Evolutionary conservation across 2,329 filamentous ascomycete species (phyloP), one percentile per base, ranked within the genome.

Genomic region (Stemphylium lycopersici): DNA sequence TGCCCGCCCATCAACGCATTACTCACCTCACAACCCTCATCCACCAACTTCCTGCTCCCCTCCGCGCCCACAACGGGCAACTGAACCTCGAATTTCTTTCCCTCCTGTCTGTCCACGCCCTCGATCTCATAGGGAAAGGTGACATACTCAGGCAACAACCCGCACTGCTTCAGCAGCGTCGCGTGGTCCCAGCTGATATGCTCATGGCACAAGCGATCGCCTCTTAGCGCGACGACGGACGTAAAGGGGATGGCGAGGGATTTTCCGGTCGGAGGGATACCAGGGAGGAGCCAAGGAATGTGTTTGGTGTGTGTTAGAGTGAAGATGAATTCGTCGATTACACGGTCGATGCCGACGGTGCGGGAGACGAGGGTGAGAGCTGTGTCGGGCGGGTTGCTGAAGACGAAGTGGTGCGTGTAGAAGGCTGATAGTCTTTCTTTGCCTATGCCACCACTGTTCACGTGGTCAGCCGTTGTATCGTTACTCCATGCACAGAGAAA

Each of bases 391-490:
- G 90, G 84, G 58, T 93, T 93, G 53, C 80, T 85, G 68, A 87
- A 90, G 63, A 93, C 87, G 75, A 93, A 93, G 66, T 91, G 84
- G 57, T 90, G 69, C 0, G 81, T 80, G 73, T 93, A 93, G 66
- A 93, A 93, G 4, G 79, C 75, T 0, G 87, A 85, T 7, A 93
- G 76, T 1, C 77, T 76, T 2, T 78, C 76, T 15, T 89, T 82
- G 0, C 90, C 90, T 31, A 91, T 81, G 0, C 90, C 90, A 2
- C 90, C 90, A 15, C 65, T 67, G 16, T 32, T 6, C 4, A 8
- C 4, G 8, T 26, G 4, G 24, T 26, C 24, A 26, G 24, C 24
- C 2, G 24, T 2, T 8, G 8, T 7, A 6, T 26, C 24, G 8
- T 2, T 6, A 2, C 24, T 4, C 22, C 6, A 22, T 22, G 22